These are phyloP conservation scores for Lasiosphaeris hirsuta DNA, from an alignment of 495 filamentous ascomycete genomes.

Conservation along the genomic window DNA sequence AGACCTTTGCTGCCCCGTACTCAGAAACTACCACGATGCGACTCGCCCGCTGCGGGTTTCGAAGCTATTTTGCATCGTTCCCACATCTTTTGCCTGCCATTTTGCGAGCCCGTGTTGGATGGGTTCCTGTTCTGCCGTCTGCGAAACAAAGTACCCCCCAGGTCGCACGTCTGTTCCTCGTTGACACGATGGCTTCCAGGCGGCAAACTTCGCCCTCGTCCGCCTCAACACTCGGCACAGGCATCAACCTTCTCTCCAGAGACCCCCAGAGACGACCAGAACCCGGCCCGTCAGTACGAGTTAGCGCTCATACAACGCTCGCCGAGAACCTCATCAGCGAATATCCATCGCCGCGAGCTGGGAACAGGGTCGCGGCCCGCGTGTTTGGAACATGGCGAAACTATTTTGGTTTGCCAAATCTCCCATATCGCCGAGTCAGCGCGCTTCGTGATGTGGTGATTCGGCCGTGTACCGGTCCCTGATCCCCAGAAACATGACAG, in stretches of 20 bases:
- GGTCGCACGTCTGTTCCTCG: constrained; percentile 8
- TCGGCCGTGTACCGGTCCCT: not conserved
- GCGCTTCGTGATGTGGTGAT: constrained; percentile 14
- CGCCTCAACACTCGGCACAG: not conserved
- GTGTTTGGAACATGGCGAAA: constrained; percentile 6
- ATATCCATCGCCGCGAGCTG: not conserved
- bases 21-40: constrained; percentile 18
- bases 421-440: constrained; percentile 20
- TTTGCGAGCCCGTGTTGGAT: not conserved
- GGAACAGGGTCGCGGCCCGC: constrained; percentile 3
- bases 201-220: too few species aligned
- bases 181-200: not conserved
- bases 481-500: constrained; percentile 13
- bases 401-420: constrained; percentile 1
- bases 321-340: not conserved
- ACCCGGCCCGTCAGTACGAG: too few species aligned
- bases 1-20: constrained; percentile 23
- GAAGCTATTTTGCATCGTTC: not conserved
- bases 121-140: not conserved
- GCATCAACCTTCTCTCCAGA: too few species aligned
- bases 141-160: not conserved
- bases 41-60: constrained; percentile 7
- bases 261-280: too few species aligned
- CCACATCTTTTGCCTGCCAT: not conserved
- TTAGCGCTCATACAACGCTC: too few species aligned